These are phyloP conservation scores for Ophidiomyces ophidiicola DNA, from an alignment of 2,329 filamentous ascomycete genomes.

Conservation along the genomic window DNA sequence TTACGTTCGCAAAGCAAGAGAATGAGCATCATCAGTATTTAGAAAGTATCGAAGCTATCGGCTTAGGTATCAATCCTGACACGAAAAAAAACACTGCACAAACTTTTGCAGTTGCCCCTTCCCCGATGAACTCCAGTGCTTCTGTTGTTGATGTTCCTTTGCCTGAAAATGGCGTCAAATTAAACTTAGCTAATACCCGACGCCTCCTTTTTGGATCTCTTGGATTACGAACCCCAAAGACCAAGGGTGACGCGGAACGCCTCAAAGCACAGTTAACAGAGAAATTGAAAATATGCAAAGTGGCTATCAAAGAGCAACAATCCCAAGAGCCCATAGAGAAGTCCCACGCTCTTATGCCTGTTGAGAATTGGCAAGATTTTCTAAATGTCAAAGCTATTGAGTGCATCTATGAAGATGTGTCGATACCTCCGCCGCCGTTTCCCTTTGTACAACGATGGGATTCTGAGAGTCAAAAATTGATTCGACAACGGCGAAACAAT, in stretches of 20 bases:
- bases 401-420: slow-evolving; percentile 58
- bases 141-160: slow-evolving; percentile 3
- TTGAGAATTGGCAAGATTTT: slow-evolving; percentile 59
- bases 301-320: slow-evolving; percentile 13
- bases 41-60: slow-evolving; percentile 40
- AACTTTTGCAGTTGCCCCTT: neutral
- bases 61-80: slow-evolving; percentile 36
- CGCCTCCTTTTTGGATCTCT: slow-evolving; percentile 61
- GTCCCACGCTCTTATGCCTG: slow-evolving; percentile 34
- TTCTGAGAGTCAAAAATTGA: slow-evolving; percentile 49
- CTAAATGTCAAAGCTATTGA: slow-evolving; percentile 71
- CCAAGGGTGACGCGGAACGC: slow-evolving; percentile 54
- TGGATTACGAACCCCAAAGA: slow-evolving; percentile 56
- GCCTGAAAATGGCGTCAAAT: slow-evolving; percentile 29
- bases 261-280: slow-evolving; percentile 49
- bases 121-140: neutral
- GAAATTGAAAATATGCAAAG: slow-evolving; percentile 26
- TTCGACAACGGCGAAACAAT: slow-evolving; percentile 28
- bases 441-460: slow-evolving; percentile 88
- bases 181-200: slow-evolving; percentile 51
- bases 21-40: slow-evolving; percentile 41
- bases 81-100: neutral
- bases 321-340: slow-evolving; percentile 17
- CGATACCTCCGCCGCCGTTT: slow-evolving; percentile 67
- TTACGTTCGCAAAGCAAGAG: slow-evolving; percentile 36